Evolutionary conservation across 345 rosid genomes (phyloP), one percentile per base, ranked within the genome.

Genomic region (Passiflora organensis): DNA sequence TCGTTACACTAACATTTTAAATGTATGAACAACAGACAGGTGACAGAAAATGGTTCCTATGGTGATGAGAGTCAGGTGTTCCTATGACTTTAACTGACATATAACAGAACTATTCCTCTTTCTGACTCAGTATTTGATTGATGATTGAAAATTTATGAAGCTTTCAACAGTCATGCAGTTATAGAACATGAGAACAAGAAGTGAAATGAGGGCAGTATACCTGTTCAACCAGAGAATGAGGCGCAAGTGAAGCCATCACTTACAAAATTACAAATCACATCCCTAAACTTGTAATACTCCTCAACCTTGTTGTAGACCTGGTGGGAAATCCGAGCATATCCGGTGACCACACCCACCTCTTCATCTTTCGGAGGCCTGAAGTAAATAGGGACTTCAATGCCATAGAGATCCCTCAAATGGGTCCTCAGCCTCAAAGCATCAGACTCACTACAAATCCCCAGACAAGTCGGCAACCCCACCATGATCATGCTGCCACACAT

Each of bases 401-500:
- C 28, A 71, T 72, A 89, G 51, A 19, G 64, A 4, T 82, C 87
- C 68, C 99, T 77, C 80, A 93, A 74, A 68, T 79, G 74, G 1
- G 72, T 52, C 72, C 99, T 83, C 14, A 93, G 74, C 59, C 62
- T 79, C 70, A 72, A 55, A 58, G 78, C 54, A 72, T 89, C 89
- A 0, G 67, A 56, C 2, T 81, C 94, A 49, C 77, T 66, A 1
- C 64, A 55, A 62, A 89, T 84, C 18, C 74, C 77, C 75, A 89
- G 72, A 51, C 79, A 70, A 38, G 77, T 71, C 3, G 99, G 99
- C 61, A 93, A 72, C 3, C 99, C 99, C 1, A 93, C 89, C 99
- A 93, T 93, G 58, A 85, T 63, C 99, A 89, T 86, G 65, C 87
- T 84, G 5, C 82, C 63, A 37, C 88, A 83, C 97, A 93, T 86